These are phyloP conservation scores for Mercurialis annua DNA, from an alignment of 345 rosid genomes.

Conservation along the genomic window DNA sequence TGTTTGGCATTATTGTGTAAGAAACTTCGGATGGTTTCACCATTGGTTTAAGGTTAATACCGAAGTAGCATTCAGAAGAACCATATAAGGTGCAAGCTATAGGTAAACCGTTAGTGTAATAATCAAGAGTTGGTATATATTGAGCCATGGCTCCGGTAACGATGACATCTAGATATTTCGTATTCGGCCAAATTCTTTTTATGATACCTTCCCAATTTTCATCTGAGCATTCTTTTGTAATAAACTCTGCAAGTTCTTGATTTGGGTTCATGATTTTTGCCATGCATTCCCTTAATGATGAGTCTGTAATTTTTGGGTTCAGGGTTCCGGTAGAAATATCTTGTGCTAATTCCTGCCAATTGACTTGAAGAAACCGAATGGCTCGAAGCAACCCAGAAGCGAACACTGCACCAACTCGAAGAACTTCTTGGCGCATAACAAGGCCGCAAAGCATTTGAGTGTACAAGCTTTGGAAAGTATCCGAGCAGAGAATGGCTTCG, in stretches of 20 bases:
- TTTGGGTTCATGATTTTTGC: constrained; percentile 49
- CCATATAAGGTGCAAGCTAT: constrained; percentile 95
- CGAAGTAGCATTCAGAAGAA: constrained; percentile 92
- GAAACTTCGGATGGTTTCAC: constrained; percentile 74
- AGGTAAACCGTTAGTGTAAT: constrained; percentile 77
- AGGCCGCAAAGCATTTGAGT: too few relatives aligned
- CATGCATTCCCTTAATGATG: constrained; percentile 42
- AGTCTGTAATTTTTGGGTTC: constrained; percentile 46
- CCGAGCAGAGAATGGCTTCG: constrained; percentile 84
- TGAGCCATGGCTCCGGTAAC: constrained; percentile 99
- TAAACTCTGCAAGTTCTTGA: constrained; percentile 48
- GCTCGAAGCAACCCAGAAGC: constrained; percentile 93
- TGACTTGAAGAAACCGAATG: constrained; percentile 76
- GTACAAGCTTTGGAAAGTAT: constrained; percentile 95
- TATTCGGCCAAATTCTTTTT: constrained; percentile 80
- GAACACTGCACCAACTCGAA: constrained; percentile 85
- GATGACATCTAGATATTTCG: constrained; percentile 72
- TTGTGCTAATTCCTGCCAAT: constrained; percentile 57
- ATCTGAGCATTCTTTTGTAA: constrained; percentile 42
- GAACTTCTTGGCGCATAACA: too few relatives aligned
- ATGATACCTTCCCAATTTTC: constrained; percentile 76
- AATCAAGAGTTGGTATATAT: constrained; percentile 85
- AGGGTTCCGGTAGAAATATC: constrained; percentile 65
- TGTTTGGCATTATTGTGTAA: too few relatives aligned
- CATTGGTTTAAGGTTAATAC: constrained; percentile 86